phyloP scores from a whole-genome alignment of 306 rosid genomes.

The Vigna reflexopilosa region DNA sequence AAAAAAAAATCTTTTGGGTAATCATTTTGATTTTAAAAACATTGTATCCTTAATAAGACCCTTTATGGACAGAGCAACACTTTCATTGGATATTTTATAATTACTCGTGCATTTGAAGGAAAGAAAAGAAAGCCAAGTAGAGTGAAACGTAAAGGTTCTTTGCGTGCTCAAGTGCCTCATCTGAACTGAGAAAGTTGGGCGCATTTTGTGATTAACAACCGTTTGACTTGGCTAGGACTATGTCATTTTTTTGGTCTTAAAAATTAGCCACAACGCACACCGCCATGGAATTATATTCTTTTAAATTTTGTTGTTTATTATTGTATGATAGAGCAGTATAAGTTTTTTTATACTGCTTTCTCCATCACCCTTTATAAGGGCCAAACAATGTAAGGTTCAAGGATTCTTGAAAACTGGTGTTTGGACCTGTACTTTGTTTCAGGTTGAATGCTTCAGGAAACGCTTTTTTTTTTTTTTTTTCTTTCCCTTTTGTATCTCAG shows the following conservation, averaged over 20 bases:
- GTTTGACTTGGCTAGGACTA: constrained; percentile 23
- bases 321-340: background rate
- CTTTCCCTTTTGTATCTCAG: background rate
- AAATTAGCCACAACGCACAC: background rate
- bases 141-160: constrained; percentile 18
- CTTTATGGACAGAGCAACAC: background rate
- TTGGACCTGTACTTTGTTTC: constrained; percentile 3
- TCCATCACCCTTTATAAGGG: constrained; percentile 4
- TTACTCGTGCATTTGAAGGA: background rate
- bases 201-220: background rate
- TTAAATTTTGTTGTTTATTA: background rate
- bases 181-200: constrained; percentile 18
- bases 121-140: constrained; percentile 6
- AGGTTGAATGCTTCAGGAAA: constrained; percentile 11
- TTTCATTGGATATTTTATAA: background rate
- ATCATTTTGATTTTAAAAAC: background rate
- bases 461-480: background rate
- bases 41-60: background rate
- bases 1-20: background rate
- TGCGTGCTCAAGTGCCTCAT: constrained; percentile 18
- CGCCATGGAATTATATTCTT: background rate
- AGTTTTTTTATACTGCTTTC: constrained; percentile 22
- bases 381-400: constrained; percentile 18
- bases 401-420: background rate
- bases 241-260: background rate